Percentiles rank a stretch among this genome's conserved stretches.
These are phyloP conservation scores for Botryotinia narcissicola DNA, from an alignment of 2,329 filamentous ascomycete species.

Conservation along the genomic window DNA sequence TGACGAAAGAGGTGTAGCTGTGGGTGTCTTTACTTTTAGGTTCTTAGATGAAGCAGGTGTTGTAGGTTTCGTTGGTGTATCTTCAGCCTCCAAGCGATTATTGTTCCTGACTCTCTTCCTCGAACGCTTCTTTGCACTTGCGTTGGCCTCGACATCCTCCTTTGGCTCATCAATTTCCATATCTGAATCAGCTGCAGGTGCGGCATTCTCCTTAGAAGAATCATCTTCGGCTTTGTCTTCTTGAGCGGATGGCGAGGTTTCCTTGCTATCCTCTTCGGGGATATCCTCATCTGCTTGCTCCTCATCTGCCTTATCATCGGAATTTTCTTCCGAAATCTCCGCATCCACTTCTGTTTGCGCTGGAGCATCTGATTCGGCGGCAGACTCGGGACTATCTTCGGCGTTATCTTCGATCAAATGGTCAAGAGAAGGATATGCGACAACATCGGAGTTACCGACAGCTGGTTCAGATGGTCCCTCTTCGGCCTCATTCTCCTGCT, in stretches of 20 bases:
- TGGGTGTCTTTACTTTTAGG: background rate
- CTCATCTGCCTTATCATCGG: background rate
- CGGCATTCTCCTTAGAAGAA: background rate
- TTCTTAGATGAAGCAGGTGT: background rate
- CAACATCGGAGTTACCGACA: background rate
- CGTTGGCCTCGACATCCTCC: background rate
- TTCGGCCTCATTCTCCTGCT: background rate
- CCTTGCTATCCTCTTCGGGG: background rate
- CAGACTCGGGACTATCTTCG: background rate
- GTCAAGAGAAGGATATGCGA: conserved; percentile 8
- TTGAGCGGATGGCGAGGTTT: background rate
- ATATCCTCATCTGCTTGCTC: background rate
- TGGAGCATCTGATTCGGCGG: background rate
- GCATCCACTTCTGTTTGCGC: background rate
- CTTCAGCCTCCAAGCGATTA: conserved; percentile 25
- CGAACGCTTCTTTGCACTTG: conserved; percentile 23
- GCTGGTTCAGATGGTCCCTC: background rate
- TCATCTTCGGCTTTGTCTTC: background rate
- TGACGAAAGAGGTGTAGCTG: background rate
- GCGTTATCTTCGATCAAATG: conserved; percentile 1
- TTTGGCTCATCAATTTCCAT: conserved; percentile 14
- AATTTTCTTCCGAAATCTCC: background rate
- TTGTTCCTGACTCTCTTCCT: conserved; percentile 31
- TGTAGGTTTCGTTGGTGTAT: conserved; percentile 9
- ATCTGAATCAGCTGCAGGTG: background rate